Evolutionary conservation across 129 eudicot species (phyloP).

Genomic region (Escallonia rubra): DNA sequence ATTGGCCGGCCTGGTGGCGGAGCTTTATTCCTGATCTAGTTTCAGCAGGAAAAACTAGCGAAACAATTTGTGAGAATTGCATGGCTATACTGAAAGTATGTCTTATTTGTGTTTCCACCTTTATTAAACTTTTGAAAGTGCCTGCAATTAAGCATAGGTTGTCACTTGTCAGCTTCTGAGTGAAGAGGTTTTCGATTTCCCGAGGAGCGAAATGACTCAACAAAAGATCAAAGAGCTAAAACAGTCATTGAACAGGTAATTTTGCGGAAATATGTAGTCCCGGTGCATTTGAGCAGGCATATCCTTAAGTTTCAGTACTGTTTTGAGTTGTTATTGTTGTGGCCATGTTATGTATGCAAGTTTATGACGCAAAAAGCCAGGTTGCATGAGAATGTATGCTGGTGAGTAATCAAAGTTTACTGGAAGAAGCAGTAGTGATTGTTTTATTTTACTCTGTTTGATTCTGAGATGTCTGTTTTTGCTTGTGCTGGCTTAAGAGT

Average conservation of each 20-base stretch:
- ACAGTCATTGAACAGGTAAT: slow-evolving; percentile 85
- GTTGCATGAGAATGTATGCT: too few species aligned
- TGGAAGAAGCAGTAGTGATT: too few species aligned
- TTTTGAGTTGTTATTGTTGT: background rate
- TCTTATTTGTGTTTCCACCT: background rate
- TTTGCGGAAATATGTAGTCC: background rate
- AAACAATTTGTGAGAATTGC: slow-evolving; percentile 97
- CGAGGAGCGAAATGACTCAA: slow-evolving; percentile 99
- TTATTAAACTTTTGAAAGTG: slow-evolving; percentile 2
- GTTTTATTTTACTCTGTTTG: too few species aligned
- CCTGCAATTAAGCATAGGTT: background rate
- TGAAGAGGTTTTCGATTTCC: slow-evolving; percentile 97
- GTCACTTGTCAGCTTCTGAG: slow-evolving; percentile 64
- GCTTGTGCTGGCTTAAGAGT: too few species aligned
- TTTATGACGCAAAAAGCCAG: too few species aligned
- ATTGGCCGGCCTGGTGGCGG: slow-evolving; percentile 96
- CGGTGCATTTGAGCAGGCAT: background rate
- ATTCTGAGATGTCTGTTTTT: too few species aligned
- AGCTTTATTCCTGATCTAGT: slow-evolving; percentile 91
- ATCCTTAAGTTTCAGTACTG: background rate
- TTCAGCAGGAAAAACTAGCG: slow-evolving; percentile 93
- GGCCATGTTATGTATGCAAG: too few species aligned
- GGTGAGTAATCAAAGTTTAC: too few species aligned
- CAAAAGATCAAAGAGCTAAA: slow-evolving; percentile 96
- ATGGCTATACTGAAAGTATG: slow-evolving; percentile 94